A percentile compares a stretch with the other conserved stretches of the same genome.
phyloP scores from a whole-genome alignment of 2,329 filamentous ascomycete species.

The Coniella vitis region DNA sequence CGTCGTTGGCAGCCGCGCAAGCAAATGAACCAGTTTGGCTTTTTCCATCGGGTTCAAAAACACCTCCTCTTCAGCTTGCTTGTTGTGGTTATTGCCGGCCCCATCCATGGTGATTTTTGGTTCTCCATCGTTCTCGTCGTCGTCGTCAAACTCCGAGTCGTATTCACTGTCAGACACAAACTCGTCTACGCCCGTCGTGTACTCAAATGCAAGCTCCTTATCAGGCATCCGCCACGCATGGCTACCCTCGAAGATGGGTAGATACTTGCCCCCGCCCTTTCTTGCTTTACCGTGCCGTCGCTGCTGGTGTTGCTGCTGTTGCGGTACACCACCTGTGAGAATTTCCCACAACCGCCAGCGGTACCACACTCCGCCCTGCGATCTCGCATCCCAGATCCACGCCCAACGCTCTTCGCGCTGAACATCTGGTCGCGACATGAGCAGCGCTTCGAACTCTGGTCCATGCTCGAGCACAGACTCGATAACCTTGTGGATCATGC shows the following conservation, averaged over 20 bases:
- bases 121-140: conserved; percentile 57
- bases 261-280: conserved; percentile 42
- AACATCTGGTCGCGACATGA: conserved; percentile 82
- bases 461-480: conserved; percentile 75
- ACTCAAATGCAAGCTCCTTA: conserved; percentile 71
- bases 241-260: conserved; percentile 68
- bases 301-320: no score
- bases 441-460: conserved; percentile 79
- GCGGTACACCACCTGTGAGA: conserved; percentile 56
- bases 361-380: conserved; percentile 79
- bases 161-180: conserved; percentile 81
- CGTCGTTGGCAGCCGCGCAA: conserved; percentile 74
- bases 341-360: conserved; percentile 87
- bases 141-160: conserved; percentile 79
- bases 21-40: conserved; percentile 73
- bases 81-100: no score
- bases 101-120: conserved; percentile 34
- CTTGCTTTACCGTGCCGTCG: no score
- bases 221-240: conserved; percentile 74
- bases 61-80: conserved; percentile 40
- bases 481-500: conserved; percentile 80
- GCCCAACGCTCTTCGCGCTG: conserved; percentile 86
- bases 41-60: conserved; percentile 80
- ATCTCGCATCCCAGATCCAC: conserved; percentile 85
- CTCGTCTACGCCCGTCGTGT: conserved; percentile 66